These are phyloP conservation scores for Microcyclosporella mali DNA, from an alignment of 2,329 filamentous ascomycete species.

Conservation along the genomic window DNA sequence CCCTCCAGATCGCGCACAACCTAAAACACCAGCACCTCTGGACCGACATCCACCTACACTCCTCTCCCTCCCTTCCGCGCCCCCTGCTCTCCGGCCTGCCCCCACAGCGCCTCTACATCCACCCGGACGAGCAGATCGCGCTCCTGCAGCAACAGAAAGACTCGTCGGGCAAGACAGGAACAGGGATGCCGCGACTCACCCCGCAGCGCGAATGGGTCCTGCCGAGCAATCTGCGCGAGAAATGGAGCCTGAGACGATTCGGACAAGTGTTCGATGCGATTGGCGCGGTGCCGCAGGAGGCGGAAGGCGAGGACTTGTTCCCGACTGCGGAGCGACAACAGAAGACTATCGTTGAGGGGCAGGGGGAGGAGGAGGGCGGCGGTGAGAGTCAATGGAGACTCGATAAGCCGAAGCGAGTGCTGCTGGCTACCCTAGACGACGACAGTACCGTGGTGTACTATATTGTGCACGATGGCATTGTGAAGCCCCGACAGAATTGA, in stretches of 20 bases:
- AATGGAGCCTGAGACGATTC: conserved; percentile 62
- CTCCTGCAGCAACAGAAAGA: conserved; percentile 53
- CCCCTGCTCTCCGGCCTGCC: conserved; percentile 67
- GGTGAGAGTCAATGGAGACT: conserved; percentile 36
- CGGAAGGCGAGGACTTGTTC: conserved; percentile 27
- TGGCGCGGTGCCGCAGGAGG: conserved; percentile 33
- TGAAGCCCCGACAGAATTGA: conserved; percentile 79
- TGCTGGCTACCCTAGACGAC: conserved; percentile 69
- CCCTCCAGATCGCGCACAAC: conserved; percentile 60
- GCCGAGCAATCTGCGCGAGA: conserved; percentile 65
- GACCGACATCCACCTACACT: conserved; percentile 48
- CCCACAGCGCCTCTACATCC: conserved; percentile 66
- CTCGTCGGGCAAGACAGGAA: conserved; percentile 31
- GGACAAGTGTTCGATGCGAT: conserved; percentile 61
- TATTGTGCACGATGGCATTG: conserved; percentile 76
- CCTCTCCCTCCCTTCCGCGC: conserved; percentile 43
- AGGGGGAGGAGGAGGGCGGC: conserved; percentile 21
- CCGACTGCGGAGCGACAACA: conserved; percentile 3
- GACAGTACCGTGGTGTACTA: conserved; percentile 84
- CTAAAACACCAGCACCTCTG: conserved; percentile 71
- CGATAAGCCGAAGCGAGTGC: conserved; percentile 53
- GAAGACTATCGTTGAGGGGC: conserved; percentile 8
- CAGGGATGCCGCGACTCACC: conserved; percentile 23
- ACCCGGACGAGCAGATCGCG: conserved; percentile 75
- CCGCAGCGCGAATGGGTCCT: conserved; percentile 68